These are phyloP conservation scores for Paecilomyces variotii DNA, from an alignment of 2,329 filamentous ascomycete genomes.

Conservation along the genomic window DNA sequence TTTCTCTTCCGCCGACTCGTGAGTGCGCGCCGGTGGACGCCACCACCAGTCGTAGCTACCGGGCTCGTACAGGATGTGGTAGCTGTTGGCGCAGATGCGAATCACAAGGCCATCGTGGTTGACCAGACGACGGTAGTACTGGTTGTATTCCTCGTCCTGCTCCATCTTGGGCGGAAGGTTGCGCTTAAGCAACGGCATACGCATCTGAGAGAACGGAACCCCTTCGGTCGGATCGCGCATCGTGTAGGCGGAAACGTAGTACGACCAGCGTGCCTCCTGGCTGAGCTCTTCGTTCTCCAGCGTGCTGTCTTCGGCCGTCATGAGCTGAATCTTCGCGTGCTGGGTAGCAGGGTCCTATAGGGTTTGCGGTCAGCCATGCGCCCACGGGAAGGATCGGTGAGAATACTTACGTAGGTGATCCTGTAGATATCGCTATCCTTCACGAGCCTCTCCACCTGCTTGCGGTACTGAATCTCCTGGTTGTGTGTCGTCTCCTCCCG, in stretches of 20 bases:
- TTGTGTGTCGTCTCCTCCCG: conserved; percentile 82
- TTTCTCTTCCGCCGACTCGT: conserved; percentile 24
- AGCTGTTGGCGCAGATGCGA: conserved; percentile 68
- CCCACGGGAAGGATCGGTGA: background rate
- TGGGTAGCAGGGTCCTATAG: conserved; percentile 56
- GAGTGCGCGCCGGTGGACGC: conserved; percentile 24
- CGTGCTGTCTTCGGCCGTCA: conserved; percentile 74
- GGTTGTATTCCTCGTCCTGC: conserved; percentile 54
- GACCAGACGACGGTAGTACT: conserved; percentile 45
- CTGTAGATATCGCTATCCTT: conserved; percentile 91
- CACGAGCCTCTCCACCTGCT: conserved; percentile 84
- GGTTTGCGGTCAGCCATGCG: conserved; percentile 17
- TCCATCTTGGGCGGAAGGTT: conserved; percentile 58
- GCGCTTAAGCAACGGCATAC: conserved; percentile 61
- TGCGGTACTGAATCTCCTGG: conserved; percentile 80
- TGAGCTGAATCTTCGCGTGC: conserved; percentile 68
- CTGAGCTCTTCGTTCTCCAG: conserved; percentile 66
- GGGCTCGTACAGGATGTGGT: conserved; percentile 69
- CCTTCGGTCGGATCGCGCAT: conserved; percentile 83
- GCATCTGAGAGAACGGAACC: conserved; percentile 56
- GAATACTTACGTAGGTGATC: conserved; percentile 71
- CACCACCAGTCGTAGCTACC: conserved; percentile 66
- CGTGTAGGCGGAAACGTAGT: conserved; percentile 89
- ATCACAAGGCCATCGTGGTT: conserved; percentile 62
- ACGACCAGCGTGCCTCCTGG: conserved; percentile 67